Base-by-base conservation (phyloP, 2,329 filamentous ascomycete genomes). In the Penicillium brevicompactum region DNA sequence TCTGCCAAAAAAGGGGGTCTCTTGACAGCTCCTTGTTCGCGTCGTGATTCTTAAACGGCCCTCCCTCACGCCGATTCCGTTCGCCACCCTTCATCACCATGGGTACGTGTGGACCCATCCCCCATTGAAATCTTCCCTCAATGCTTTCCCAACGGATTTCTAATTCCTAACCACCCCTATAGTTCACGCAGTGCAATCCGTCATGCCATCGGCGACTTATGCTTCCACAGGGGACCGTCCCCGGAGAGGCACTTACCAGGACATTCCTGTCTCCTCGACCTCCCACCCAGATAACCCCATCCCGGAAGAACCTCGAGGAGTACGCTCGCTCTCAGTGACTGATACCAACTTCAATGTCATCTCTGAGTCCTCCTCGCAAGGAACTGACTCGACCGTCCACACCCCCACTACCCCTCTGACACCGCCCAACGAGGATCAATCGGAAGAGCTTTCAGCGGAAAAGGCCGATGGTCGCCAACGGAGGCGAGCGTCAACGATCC, bases 261-360 rank as follows among this genome's bases (percentile, higher is more conserved):
- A 60, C 18, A 68, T 75, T 42, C 74, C 73, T 11, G 59, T 70
- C 51, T 74, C 76, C 5, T 65, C 70, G 13, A 78, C 75, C 48
- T 79, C 76, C 34, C 78, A 80, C 57, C 77, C 78, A 13, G 68
- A 75, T 47, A 76, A 80, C 60, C 77, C 77, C 11, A 72, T 80
- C 49, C 78, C 78, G 4, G 75, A 79, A 69, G 78, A 80, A 60
- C 78, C 78, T 49, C 69, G 65, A 18, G 66, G 65, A 4, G 69
- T 74, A 14, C 69, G 70, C 43, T 70, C 72, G 10, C 59, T 75
- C 13, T 72, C 70, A 24, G 63, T 74, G n/a, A 69, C 72, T 11
- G 68, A 71, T 31, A 64, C 60, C 16, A 66, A 62, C 38, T 67
- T 71, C 56, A 68, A 65, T 53, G 61, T 64, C 18, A 41, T 48